Conservation (phyloP, 768 basidiomycete genomes). For the Trametes villosa region DNA sequence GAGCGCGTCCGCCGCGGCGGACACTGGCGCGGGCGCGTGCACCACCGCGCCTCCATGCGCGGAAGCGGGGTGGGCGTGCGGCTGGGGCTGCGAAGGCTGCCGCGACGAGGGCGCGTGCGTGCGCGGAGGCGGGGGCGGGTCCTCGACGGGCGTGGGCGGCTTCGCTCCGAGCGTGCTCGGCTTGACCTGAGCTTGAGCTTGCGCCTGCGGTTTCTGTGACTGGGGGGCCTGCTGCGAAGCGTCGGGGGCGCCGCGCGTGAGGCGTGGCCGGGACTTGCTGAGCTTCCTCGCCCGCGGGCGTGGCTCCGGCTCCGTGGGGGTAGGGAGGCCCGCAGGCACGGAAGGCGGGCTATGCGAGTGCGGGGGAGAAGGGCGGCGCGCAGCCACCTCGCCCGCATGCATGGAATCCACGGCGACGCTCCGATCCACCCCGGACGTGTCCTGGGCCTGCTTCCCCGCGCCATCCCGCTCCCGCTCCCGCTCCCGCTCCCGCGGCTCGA, state of each 20-base stretch:
- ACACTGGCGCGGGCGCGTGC: not conserved
- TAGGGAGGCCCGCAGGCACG: constrained; percentile 7
- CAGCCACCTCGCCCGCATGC: not conserved
- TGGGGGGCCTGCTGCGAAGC: not conserved
- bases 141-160: constrained; percentile 24
- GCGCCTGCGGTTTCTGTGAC: not conserved
- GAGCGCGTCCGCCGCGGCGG: constrained; percentile 2
- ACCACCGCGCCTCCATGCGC: not conserved
- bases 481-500: constrained; percentile 2
- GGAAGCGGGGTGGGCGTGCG: too few relatives aligned
- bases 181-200: not conserved
- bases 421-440: not conserved
- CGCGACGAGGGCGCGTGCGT: constrained; percentile 4
- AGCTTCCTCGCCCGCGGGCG: constrained; percentile 20
- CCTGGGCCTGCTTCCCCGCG: not conserved
- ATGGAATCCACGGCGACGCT: not conserved
- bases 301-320: constrained; percentile 20
- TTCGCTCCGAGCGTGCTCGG: constrained; percentile 16
- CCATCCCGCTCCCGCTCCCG: too few relatives aligned
- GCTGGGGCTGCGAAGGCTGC: constrained; percentile 1
- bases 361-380: constrained; percentile 7
- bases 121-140: constrained; percentile 11
- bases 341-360: constrained; percentile 1
- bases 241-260: constrained; percentile 11
- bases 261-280: constrained; percentile 27